These are phyloP conservation scores for Candida vaughaniae DNA, from an alignment of 805 yeast genomes.

Conservation along the genomic window DNA sequence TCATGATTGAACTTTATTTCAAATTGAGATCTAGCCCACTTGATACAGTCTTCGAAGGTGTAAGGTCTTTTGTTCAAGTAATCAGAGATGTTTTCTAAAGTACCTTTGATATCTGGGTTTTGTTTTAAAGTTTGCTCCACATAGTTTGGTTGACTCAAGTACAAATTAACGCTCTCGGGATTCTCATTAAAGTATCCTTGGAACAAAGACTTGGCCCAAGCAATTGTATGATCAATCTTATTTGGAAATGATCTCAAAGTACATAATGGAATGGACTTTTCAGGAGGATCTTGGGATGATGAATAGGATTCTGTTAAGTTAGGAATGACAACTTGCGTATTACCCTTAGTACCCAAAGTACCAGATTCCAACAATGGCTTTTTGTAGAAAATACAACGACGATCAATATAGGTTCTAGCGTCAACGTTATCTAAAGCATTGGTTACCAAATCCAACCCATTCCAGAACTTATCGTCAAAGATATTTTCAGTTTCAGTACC, in stretches of 20 bases:
- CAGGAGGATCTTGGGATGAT: conserved; percentile 97
- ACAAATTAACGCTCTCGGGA: conserved; percentile 91
- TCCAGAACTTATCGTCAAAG: conserved; percentile 87
- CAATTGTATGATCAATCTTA: conserved; percentile 97
- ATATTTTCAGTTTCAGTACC: conserved; percentile 90
- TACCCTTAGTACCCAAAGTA: conserved; percentile 97
- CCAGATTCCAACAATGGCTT: conserved; percentile 95
- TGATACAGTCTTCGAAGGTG: conserved; percentile 88
- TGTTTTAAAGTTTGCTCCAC: conserved; percentile 90
- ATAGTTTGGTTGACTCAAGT: conserved; percentile 86
- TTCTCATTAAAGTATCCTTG: conserved; percentile 87
- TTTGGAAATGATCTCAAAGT: conserved; percentile 97
- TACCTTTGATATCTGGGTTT: conserved; percentile 86
- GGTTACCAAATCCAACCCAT: conserved; percentile 78
- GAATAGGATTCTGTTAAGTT: conserved; percentile 93
- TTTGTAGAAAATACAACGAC: conserved; percentile 90
- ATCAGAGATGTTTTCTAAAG: conserved; percentile 74
- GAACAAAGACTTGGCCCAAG: conserved; percentile 96
- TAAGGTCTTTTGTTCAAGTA: conserved; percentile 81
- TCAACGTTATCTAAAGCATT: conserved; percentile 97
- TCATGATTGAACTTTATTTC: conserved; percentile 84
- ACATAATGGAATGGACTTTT: conserved; percentile 94
- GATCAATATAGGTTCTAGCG: conserved; percentile 96
- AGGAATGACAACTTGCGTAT: conserved; percentile 95
- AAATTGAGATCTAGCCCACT: conserved; percentile 91